Percentiles rank a stretch among this genome's conserved stretches.
These are phyloP conservation scores for Penicillium atrosanguineum DNA, from an alignment of 495 filamentous ascomycete genomes.

Conservation along the genomic window DNA sequence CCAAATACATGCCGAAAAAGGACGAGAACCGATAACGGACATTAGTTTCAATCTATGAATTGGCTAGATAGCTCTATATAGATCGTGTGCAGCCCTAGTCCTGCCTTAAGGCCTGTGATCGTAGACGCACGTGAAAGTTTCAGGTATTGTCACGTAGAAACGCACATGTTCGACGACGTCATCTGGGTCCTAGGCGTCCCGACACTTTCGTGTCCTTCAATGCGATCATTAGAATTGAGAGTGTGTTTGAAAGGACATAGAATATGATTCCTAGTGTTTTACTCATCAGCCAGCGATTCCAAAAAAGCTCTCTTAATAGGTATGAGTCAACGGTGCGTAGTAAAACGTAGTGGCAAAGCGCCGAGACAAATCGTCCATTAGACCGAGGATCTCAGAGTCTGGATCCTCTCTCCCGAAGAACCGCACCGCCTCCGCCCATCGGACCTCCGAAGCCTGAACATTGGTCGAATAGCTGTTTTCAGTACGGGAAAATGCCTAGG, in stretches of 20 bases:
- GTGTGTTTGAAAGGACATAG: neutral
- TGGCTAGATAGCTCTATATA: neutral
- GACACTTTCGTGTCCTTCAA: constrained; percentile 6
- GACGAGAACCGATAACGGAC: neutral
- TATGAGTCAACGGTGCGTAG: neutral
- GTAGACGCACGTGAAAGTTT: constrained; percentile 26
- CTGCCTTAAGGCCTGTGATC: neutral
- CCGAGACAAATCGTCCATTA: constrained; percentile 29
- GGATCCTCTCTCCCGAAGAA: constrained; percentile 45
- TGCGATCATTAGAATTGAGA: neutral
- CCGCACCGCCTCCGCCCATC: constrained; percentile 31
- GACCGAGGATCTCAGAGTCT: constrained; percentile 42
- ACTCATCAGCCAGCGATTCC: constrained; percentile 15
- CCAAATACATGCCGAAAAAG: neutral
- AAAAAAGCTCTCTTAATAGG: too few species aligned
- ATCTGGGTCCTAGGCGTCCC: constrained; percentile 16
- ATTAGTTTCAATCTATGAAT: neutral
- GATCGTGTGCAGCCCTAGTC: neutral
- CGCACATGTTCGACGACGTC: constrained; percentile 35
- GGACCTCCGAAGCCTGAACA: constrained; percentile 29
- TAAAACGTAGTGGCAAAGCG: neutral
- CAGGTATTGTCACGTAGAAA: constrained; percentile 26
- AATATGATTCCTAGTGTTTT: neutral
- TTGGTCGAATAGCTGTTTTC: constrained; percentile 11
- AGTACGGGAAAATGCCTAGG: constrained; percentile 18